These are phyloP conservation scores for Rossbeevera mucosa DNA, from an alignment of 768 basidiomycete species.

Conservation along the genomic window DNA sequence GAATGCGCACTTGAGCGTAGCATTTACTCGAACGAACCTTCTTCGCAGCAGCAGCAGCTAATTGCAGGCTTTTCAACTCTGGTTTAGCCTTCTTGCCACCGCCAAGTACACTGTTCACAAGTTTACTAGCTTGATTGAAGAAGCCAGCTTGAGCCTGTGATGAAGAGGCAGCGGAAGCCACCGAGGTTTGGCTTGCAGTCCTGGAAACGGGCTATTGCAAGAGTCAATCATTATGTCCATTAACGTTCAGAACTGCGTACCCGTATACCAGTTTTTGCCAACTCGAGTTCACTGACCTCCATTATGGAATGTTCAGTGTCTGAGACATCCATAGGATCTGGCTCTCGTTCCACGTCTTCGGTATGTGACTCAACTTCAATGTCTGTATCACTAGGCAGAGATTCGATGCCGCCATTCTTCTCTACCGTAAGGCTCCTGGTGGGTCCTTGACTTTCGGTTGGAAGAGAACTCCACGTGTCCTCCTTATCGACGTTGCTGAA, in stretches of 20 bases:
- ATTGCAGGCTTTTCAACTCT: conserved; percentile 77
- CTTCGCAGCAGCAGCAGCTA: conserved; percentile 80
- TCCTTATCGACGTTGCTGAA: conserved; percentile 55
- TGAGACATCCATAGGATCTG: conserved; percentile 27
- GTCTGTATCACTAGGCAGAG: conserved; percentile 6
- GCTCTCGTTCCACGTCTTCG: conserved; percentile 11
- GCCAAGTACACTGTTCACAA: conserved; percentile 63
- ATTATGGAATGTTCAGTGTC: conserved; percentile 33
- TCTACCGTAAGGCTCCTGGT: conserved; percentile 21
- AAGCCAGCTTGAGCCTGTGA: conserved; percentile 53
- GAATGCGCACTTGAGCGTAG: background rate
- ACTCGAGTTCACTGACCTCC: conserved; percentile 34
- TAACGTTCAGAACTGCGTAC: conserved; percentile 32
- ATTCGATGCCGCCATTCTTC: conserved; percentile 2
- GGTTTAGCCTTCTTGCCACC: conserved; percentile 66
- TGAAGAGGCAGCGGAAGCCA: conserved; percentile 39
- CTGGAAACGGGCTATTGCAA: conserved; percentile 21
- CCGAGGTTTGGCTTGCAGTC: conserved; percentile 54
- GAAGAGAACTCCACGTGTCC: conserved; percentile 70
- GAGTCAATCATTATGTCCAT: conserved; percentile 8
- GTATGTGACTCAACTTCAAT: conserved; percentile 10
- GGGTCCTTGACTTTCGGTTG: conserved; percentile 50
- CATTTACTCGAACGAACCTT: conserved; percentile 52
- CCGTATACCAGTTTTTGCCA: conserved; percentile 39
- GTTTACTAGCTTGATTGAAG: conserved; percentile 64